Percentiles rank a stretch among this genome's conserved stretches.
phyloP scores from a whole-genome alignment of 352 stramenopile species.

The Phytophthora citricola region DNA sequence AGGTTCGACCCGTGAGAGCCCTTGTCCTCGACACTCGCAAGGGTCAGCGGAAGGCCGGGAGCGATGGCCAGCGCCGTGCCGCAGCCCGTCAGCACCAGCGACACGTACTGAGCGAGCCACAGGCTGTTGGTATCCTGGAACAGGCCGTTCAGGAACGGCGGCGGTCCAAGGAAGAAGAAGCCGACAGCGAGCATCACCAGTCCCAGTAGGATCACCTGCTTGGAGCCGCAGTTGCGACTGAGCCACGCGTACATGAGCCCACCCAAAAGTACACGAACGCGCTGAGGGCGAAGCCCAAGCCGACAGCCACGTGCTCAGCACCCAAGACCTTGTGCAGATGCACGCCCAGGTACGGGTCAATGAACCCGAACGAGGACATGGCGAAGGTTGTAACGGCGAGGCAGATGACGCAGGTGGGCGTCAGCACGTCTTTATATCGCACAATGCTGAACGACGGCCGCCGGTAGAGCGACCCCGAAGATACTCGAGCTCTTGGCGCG shows the following conservation, averaged over 20 bases:
- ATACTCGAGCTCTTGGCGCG: conserved; percentile 11
- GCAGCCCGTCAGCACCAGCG: conserved; percentile 64
- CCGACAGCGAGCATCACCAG: conserved; percentile 52
- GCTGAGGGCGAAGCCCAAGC: conserved; percentile 68
- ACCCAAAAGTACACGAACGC: conserved; percentile 76
- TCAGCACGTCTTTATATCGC: conserved; percentile 60
- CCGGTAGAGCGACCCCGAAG: conserved; percentile 25
- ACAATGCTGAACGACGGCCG: conserved; percentile 45
- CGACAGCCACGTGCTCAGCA: conserved; percentile 64
- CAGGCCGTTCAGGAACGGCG: conserved; percentile 54
- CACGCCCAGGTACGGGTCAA: conserved; percentile 69
- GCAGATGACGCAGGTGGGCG: conserved; percentile 57
- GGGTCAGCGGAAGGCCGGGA: conserved; percentile 60
- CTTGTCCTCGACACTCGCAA: conserved; percentile 55
- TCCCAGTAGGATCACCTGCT: conserved; percentile 70
- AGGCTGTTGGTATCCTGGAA: conserved; percentile 48
- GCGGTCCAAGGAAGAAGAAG: conserved; percentile 67
- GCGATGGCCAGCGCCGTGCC: conserved; percentile 66
- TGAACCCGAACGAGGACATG: conserved; percentile 79
- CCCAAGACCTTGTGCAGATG: conserved; percentile 69
- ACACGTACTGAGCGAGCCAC: conserved; percentile 60
- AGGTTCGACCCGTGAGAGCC: conserved; percentile 58
- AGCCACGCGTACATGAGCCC: conserved; percentile 65
- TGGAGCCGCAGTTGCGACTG: conserved; percentile 64
- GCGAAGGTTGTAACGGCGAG: conserved; percentile 58